A percentile compares a stretch with the other conserved stretches of the same genome.
phyloP scores from a whole-genome alignment of 2,329 filamentous ascomycete species.

The Colletotrichum falcatum region DNA sequence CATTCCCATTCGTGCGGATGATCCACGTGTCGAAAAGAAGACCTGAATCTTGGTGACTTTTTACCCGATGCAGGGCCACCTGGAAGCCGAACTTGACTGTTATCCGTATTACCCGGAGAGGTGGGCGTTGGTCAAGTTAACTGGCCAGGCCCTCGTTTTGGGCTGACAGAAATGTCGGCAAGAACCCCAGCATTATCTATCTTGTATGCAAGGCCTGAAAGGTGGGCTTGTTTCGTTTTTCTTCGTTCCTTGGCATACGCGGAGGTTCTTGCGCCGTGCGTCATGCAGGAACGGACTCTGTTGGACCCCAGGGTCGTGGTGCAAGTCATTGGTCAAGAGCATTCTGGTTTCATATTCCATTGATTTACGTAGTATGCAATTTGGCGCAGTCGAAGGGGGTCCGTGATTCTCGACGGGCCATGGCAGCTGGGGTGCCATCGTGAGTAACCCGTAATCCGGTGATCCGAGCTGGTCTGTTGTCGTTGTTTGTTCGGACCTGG shows the following conservation, averaged over 20 bases:
- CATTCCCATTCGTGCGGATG: background rate
- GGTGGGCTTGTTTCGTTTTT: background rate
- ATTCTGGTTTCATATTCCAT: background rate
- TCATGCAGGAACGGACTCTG: background rate
- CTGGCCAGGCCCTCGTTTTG: background rate
- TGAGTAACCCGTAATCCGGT: background rate
- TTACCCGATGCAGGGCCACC: background rate
- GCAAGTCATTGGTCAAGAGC: background rate
- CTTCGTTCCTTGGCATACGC: background rate
- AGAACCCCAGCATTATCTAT: background rate
- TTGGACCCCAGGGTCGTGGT: background rate
- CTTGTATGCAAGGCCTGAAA: background rate
- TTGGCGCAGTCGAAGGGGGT: too few relatives aligned
- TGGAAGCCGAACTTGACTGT: background rate
- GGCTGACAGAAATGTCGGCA: background rate
- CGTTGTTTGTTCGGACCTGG: too few relatives aligned
- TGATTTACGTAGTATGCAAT: too few relatives aligned
- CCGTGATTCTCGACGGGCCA: background rate
- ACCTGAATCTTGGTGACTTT: background rate
- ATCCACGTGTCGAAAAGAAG: too few relatives aligned
- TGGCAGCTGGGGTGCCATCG: background rate
- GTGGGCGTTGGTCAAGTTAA: background rate
- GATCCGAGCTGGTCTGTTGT: background rate
- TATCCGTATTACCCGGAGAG: background rate
- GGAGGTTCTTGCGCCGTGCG: too few relatives aligned